These are phyloP conservation scores for Mortierella sp. DNA, from an alignment of 371 early-diverging fungal species.

Conservation along the genomic window DNA sequence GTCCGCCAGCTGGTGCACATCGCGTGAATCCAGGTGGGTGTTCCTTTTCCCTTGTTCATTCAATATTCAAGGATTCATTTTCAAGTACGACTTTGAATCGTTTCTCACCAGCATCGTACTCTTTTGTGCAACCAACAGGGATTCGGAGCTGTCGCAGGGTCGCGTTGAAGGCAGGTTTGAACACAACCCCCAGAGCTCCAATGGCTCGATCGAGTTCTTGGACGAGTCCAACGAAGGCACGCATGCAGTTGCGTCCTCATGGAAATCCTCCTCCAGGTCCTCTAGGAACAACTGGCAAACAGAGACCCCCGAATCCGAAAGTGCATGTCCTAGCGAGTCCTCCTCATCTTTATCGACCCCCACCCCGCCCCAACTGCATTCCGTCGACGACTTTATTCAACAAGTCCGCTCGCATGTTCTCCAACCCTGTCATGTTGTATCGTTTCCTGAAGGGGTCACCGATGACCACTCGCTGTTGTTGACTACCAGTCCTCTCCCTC, in stretches of 20 bases:
- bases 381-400: neutral
- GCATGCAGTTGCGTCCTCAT: neutral
- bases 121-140: neutral
- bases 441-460: neutral
- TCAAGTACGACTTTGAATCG: too few species aligned
- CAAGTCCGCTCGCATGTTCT: neutral
- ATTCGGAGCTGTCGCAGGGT: neutral
- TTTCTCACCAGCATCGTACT: neutral
- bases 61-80: neutral
- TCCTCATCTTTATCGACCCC: neutral
- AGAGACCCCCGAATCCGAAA: neutral
- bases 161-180: neutral
- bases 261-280: neutral
- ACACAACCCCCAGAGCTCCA: neutral
- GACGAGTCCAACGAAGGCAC: neutral
- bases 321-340: neutral
- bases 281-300: neutral
- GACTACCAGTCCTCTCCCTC: neutral
- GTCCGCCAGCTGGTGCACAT: constrained; percentile 19
- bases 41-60: neutral
- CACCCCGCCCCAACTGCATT: neutral
- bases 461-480: neutral
- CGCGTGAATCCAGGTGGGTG: constrained; percentile 27
- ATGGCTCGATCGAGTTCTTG: neutral
- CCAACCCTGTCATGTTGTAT: neutral